Base-by-base conservation (phyloP, 495 filamentous ascomycete genomes). In the Astrothelium macrocarpum region DNA sequence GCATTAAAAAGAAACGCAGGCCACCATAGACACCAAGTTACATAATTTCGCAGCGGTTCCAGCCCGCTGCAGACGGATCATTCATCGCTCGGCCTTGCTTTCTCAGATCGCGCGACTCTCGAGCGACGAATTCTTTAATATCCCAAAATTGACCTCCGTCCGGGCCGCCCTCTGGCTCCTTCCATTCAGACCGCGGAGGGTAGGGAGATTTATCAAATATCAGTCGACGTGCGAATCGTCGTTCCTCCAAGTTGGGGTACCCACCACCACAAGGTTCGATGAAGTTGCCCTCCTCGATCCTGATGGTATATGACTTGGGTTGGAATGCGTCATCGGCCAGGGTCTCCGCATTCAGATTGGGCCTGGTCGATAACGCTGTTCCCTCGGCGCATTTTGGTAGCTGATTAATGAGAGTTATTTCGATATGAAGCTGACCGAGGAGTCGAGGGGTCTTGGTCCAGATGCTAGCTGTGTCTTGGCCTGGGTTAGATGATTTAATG, bases 151-250 rank as follows among this genome's bases (percentile, higher is more conserved):
- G 45, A 53, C 56, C 23, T 2, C 20, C 58, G 59, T 73, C 71
- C 7, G 70, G 68, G 9, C 62, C 71, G 0, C 65, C 62, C 45
- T 65, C 64, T 26, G 70, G 70, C 14, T 59, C 28, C 63, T 46
- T 69, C 71, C 71, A 73, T 64, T 71, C 65, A 31, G 60, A 60
- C 62, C 66, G 64, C 39, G 71, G 68, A 9, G 71, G 71, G 53
- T 73, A 73, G 12, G 71, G 71, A 31, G 71, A 72, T 49, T 67
- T 72, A 46, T 73, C 70, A 58, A 73, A 73, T 32, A 69, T 34
- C 32, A 73, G 49, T 53, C 71, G 71, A 64, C 68, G 62, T 32
- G 64, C 66, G 59, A 53, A 73, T 62, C 68, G 66, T 29, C 53
- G 39, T 16, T 23, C 43, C 25, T 65, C 49, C 49, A 45, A 53